Base-by-base conservation (phyloP, 345 rosid genomes). In the Streptanthus diversifolius region DNA sequence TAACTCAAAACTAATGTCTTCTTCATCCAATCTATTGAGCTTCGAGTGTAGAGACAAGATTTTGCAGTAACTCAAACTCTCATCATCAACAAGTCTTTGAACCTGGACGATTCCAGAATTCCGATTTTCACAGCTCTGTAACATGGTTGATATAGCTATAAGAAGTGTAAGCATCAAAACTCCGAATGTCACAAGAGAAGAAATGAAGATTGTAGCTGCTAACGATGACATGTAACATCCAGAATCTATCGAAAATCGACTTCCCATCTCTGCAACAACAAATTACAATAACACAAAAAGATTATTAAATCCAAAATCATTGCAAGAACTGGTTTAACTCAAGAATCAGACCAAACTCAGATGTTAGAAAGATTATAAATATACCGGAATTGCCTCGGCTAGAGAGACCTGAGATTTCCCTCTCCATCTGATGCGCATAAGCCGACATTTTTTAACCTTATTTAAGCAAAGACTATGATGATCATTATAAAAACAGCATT, bases 201-300 rank as follows among this genome's bases (percentile, higher is more conserved):
- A 84, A 15, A 90, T 72, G 78, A 90, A 88, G 79, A 90, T 81
- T 13, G 86, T 81, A 35, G 89, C 93, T 56, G 93, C 81, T 61
- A 88, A 85, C 30, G 96, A 85, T 66, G 91, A 80, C 93, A 92
- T 85, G 75, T 83, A 83, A 84, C 91, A 88, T 52, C 97, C 95
- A 0, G 90, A 79, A 53, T 90, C 98, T 30, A 81, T 73, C n/a
- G 39, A 15, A 62, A 78, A 78, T n/a, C 72, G 77, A 79, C 93
- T 90, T 40, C 83, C 86, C 66, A 79, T 25, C 65, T 86, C 98
- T 79, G 85, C 73, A 66, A 35, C 58, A 59, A 52, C 51, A 43
- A 65, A 56, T n/a, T n/a, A n/a, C n/a, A 72, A 29, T 37, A n/a
- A 13, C n/a, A 11, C 2, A 40, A 62, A 5, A 55, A 54, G 5